These are phyloP conservation scores for Jacaranda mimosifolia DNA, from an alignment of 257 asterid genomes.

Conservation along the genomic window DNA sequence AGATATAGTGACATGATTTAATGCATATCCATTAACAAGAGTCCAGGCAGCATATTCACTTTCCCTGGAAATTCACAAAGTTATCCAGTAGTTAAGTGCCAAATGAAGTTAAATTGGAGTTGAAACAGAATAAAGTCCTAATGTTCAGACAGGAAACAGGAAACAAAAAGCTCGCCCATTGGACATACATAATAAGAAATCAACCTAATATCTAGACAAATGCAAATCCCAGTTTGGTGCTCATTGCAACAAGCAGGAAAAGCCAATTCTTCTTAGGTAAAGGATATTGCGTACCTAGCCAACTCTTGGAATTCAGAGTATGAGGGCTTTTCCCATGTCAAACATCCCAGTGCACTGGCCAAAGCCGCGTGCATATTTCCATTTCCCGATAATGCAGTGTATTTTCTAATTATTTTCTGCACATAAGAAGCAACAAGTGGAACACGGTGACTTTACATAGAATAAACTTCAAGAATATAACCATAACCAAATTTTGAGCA, in stretches of 20 bases:
- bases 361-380: slow-evolving; percentile 75
- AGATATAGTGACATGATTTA: slow-evolving; percentile 89
- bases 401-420: slow-evolving; percentile 80
- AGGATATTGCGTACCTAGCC: slow-evolving; percentile 60
- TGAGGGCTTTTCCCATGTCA: slow-evolving; percentile 92
- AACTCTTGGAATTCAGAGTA: slow-evolving; percentile 75
- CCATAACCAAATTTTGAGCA: neutral
- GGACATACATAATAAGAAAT: neutral
- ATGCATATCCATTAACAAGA: slow-evolving; percentile 85
- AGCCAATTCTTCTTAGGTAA: neutral
- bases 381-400: slow-evolving; percentile 66
- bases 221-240: neutral
- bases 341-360: slow-evolving; percentile 87
- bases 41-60: slow-evolving; percentile 99
- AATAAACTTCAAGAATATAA: neutral
- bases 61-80: slow-evolving; percentile 64
- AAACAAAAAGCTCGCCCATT: neutral
- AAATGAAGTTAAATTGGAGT: neutral
- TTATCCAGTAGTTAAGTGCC: slow-evolving; percentile 7
- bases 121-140: neutral
- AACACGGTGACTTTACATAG: neutral
- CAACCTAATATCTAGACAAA: neutral
- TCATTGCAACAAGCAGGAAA: neutral
- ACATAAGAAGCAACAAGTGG: slow-evolving; percentile 31
- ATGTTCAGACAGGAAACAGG: neutral